Percentiles rank a stretch among this genome's conserved stretches.
Conservation (phyloP, 2,329 filamentous ascomycete species). For the Xylariales sp. region DNA sequence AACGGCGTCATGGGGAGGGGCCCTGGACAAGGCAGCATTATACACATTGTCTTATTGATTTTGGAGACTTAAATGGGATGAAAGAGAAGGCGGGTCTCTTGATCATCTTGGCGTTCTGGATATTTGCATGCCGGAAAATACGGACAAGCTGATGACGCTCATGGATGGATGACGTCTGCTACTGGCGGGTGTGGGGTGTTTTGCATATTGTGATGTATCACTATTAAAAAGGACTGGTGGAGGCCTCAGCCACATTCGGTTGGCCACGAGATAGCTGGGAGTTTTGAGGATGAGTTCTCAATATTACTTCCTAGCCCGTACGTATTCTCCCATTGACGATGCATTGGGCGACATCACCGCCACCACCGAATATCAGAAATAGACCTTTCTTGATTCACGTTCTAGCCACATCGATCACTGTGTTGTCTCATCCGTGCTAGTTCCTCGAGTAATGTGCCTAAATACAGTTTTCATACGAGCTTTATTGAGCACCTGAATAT, state of each 20-base stretch:
- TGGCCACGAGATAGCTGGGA: constrained; percentile 1
- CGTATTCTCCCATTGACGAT: background rate
- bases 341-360: constrained; percentile 2
- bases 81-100: constrained; percentile 41
- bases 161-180: constrained; percentile 36
- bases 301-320: background rate
- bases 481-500: background rate
- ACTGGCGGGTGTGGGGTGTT: constrained; percentile 22
- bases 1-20: constrained; percentile 41
- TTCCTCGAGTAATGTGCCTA: constrained; percentile 1
- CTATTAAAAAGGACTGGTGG: constrained; percentile 26
- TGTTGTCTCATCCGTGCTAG: background rate
- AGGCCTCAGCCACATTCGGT: constrained; percentile 3
- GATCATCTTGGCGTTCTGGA: constrained; percentile 44
- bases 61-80: constrained; percentile 32
- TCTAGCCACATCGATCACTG: constrained; percentile 2
- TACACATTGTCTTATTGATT: constrained; percentile 38
- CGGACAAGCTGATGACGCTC: constrained; percentile 31
- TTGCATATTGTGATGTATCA: constrained; percentile 37
- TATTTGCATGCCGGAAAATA: constrained; percentile 45
- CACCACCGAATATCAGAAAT: constrained; percentile 20
- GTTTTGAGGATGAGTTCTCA: constrained; percentile 4
- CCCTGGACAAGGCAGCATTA: constrained; percentile 42
- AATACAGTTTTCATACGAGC: background rate
- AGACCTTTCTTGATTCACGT: constrained; percentile 19